phyloP scores from a whole-genome alignment of 805 yeast species.

The Kazachstania taianensis region DNA sequence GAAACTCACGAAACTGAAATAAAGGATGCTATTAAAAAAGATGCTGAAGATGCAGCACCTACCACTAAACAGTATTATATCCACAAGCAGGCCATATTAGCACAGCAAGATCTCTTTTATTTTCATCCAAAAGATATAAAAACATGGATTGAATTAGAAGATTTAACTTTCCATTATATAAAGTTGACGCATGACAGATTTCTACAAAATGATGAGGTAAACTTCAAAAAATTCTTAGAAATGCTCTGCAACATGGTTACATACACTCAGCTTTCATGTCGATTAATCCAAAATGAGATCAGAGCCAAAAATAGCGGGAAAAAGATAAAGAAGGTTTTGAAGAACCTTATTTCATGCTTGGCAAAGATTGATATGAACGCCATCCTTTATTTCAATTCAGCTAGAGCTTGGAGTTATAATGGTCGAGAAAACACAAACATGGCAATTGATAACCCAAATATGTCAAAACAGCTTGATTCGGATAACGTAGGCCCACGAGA shows the following conservation, averaged over 20 bases:
- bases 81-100: constrained; percentile 19
- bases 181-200: constrained; percentile 43
- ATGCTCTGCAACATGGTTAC: constrained; percentile 44
- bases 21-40: neutral
- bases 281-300: constrained; percentile 45
- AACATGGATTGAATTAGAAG: constrained; percentile 48
- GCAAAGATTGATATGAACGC: constrained; percentile 60
- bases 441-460: constrained; percentile 1
- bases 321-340: constrained; percentile 40
- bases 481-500: neutral
- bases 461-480: neutral
- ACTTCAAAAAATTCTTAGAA: constrained; percentile 46
- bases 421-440: neutral
- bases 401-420: neutral
- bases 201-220: constrained; percentile 38
- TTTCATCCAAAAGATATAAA: constrained; percentile 49
- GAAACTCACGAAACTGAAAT: neutral
- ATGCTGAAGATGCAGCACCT: neutral
- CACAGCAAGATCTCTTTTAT: constrained; percentile 40
- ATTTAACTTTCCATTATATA: constrained; percentile 38
- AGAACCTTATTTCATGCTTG: constrained; percentile 42
- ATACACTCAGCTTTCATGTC: constrained; percentile 42
- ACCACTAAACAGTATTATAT: neutral
- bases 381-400: constrained; percentile 40
- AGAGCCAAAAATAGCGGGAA: constrained; percentile 37